Evolutionary conservation across 306 rosid species (phyloP).

Genomic region (Cicer chorassanicum): DNA sequence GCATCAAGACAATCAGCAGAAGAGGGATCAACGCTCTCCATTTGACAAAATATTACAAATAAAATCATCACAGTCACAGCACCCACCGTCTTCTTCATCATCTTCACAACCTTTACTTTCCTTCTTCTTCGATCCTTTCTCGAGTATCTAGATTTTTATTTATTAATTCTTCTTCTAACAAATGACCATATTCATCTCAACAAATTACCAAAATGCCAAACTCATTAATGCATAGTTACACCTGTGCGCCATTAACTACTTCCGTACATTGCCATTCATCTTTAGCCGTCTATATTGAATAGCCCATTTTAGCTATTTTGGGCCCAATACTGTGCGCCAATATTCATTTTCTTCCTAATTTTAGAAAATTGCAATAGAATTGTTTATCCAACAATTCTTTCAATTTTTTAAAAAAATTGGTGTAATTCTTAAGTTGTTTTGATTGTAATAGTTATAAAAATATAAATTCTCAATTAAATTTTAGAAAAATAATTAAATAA

Average conservation of each 20-base stretch:
- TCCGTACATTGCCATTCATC: background rate
- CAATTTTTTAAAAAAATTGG: no score
- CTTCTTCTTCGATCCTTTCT: background rate
- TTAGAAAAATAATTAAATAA: no score
- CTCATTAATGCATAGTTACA: background rate
- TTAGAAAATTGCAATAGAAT: no score
- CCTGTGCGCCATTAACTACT: background rate
- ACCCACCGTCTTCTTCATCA: conserved; percentile 44
- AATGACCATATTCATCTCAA: background rate
- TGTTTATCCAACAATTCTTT: no score
- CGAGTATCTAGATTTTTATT: background rate
- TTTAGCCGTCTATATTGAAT: background rate
- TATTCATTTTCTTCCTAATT: no score
- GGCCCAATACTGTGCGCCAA: no score
- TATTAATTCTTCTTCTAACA: background rate
- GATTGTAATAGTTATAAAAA: no score
- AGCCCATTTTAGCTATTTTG: background rate
- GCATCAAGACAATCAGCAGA: conserved; percentile 54
- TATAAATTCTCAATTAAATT: no score
- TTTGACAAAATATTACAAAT: conserved; percentile 43
- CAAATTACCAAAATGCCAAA: background rate
- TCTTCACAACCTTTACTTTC: background rate
- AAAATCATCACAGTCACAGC: conserved; percentile 48
- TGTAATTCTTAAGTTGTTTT: no score
- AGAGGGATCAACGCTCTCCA: conserved; percentile 35